Conservation (phyloP, 441 rosid species). For the Pelargonium myrrhifolium region DNA sequence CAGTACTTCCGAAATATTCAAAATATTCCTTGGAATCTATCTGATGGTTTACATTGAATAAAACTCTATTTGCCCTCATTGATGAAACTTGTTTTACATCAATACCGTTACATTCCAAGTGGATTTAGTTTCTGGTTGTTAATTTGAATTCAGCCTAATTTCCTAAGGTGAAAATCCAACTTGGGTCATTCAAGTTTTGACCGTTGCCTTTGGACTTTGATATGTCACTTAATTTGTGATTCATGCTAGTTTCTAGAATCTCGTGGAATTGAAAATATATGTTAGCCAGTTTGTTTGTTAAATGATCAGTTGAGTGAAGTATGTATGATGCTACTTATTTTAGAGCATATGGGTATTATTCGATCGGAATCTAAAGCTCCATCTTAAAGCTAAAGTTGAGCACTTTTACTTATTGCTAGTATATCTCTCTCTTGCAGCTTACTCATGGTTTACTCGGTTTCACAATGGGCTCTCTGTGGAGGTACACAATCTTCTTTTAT, state of each 20-base stretch:
- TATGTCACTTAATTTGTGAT: background rate
- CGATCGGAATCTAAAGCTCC: background rate
- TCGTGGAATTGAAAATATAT: background rate
- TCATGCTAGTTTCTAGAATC: background rate
- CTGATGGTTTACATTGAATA: too few species aligned
- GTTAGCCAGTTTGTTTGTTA: background rate
- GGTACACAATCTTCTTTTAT: conserved; percentile 29
- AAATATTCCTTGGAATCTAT: background rate
- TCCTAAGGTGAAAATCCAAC: background rate
- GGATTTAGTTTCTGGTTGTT: background rate
- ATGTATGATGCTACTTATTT: background rate
- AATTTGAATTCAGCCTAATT: background rate
- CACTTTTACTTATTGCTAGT: background rate
- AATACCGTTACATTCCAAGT: background rate
- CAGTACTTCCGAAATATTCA: background rate
- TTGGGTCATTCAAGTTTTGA: background rate
- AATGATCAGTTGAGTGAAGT: background rate
- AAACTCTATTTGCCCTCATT: too few species aligned
- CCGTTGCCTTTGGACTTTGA: background rate
- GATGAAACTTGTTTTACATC: too few species aligned
- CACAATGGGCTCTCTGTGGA: conserved; percentile 78
- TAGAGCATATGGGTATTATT: background rate
- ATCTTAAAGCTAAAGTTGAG: background rate
- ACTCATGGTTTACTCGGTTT: conserved; percentile 78
- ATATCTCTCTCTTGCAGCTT: conserved; percentile 42